phyloP scores from a whole-genome alignment of 495 filamentous ascomycete species.

The Penicillium dipodomyicola region DNA sequence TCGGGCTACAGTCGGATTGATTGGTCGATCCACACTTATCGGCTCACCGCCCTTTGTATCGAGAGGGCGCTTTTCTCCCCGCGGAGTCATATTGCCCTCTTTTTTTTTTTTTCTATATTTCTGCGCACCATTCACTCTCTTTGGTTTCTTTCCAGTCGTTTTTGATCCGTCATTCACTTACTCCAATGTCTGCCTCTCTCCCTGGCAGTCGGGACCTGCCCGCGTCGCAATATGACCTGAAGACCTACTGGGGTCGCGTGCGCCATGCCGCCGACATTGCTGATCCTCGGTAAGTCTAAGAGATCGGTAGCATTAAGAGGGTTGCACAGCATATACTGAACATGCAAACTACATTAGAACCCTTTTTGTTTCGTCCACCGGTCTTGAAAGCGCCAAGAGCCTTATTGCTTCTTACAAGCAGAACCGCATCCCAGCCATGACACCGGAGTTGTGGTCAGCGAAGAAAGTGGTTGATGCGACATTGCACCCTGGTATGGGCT shows the following conservation, averaged over 20 bases:
- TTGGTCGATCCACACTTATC: slow-evolving; percentile 37
- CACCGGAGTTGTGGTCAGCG: slow-evolving; percentile 84
- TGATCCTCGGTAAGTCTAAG: slow-evolving; percentile 81
- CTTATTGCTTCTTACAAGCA: slow-evolving; percentile 79
- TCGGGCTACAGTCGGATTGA: slow-evolving; percentile 8
- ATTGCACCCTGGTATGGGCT: slow-evolving; percentile 74
- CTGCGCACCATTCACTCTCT: slow-evolving; percentile 11
- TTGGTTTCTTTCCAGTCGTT: slow-evolving; percentile 11
- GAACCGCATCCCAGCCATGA: slow-evolving; percentile 73
- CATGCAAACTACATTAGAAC: slow-evolving; percentile 53
- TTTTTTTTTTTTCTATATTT: slow-evolving; percentile 19
- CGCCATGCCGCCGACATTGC: slow-evolving; percentile 84
- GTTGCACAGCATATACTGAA: slow-evolving; percentile 9
- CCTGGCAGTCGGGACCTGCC: slow-evolving; percentile 84
- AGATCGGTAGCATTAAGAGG: background rate
- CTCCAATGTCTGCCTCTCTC: slow-evolving; percentile 80
- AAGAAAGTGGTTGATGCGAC: slow-evolving; percentile 98
- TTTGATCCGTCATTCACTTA: slow-evolving; percentile 5
- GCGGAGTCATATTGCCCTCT: slow-evolving; percentile 19
- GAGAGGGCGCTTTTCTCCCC: slow-evolving; percentile 22
- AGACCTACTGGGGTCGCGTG: slow-evolving; percentile 93
- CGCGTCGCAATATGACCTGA: slow-evolving; percentile 85
- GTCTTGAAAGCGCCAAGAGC: slow-evolving; percentile 78
- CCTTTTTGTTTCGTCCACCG: slow-evolving; percentile 68
- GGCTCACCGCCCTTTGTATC: slow-evolving; percentile 40